Evolutionary conservation across 495 filamentous ascomycete genomes (phyloP), one percentile per base, ranked within the genome.

Genomic region (Penicillium canariense): DNA sequence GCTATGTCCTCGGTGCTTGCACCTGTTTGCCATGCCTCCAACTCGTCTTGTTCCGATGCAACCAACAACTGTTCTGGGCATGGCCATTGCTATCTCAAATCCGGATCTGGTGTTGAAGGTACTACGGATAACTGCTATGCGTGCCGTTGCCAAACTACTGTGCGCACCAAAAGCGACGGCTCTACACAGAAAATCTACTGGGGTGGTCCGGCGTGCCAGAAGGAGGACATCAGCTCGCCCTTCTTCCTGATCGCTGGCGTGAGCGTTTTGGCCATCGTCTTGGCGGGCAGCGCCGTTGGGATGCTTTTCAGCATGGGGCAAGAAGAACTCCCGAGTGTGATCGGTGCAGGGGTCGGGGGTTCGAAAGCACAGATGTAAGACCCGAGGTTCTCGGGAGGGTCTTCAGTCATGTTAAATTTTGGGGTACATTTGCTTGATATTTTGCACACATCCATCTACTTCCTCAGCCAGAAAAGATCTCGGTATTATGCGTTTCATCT

Each of bases 131-230:
- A 76, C 36, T 96, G 94, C 79, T 97, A 86, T 68, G 74, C 76
- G 28, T 98, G 94, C 76, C 67, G 64, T 48, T 98, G 94, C 77
- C 69, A 69, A 27, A 63, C 77, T 14, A 80, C 77, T 1, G 65
- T 78, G 6, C 53, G 74, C 8, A 70, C 75, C n/a, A 77, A 73
- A 23, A 71, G 70, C 18, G 76, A 81, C 36, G 77, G 73, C 12
- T 68, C 68, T 15, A 68, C 60, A 11, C 79, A 79, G 59, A 84
- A 77, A 38, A 70, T 74, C 18, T 70, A 80, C 54, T 98, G 90
- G 89, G 93, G 85, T 45, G 94, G 94, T 11, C 72, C 83, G 28
- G 87, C 87, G 55, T 98, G 94, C 73, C 87, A 96, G 71, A 98
- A 97, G 81, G 85, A 85, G 63, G 92, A 98, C 68, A 72, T 97